Conservation (phyloP, 1,139 yeast genomes). For the Meyerozyma carpophila region DNA sequence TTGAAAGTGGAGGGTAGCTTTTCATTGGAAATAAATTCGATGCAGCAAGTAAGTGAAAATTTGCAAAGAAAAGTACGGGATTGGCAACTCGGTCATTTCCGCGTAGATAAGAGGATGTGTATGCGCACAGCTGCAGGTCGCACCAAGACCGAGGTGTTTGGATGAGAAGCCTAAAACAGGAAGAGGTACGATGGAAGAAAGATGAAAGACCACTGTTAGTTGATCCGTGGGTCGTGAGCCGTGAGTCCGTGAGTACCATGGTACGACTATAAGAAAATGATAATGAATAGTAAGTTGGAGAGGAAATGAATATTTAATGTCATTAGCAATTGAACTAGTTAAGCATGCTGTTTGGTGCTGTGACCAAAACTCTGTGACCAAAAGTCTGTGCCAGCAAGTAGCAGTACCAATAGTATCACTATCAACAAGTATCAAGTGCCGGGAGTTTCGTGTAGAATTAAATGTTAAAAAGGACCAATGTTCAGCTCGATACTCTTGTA, state of each 20-base stretch:
- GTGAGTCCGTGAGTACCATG: neutral
- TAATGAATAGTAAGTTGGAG: neutral
- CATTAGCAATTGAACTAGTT: no score
- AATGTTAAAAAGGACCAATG: neutral
- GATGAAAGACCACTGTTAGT: neutral
- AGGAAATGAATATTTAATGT: neutral
- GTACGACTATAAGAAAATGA: no score
- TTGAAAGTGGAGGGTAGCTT: constrained; percentile 8
- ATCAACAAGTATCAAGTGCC: no score
- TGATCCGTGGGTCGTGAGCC: neutral
- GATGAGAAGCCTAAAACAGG: neutral
- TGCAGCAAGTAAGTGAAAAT: neutral
- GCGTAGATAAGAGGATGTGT: neutral
- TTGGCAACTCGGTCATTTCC: neutral
- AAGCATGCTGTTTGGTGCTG: no score
- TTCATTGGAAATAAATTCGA: neutral
- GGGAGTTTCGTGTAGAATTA: neutral
- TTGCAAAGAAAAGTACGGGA: neutral
- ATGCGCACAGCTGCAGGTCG: neutral
- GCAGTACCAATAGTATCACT: neutral
- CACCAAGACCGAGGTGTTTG: neutral
- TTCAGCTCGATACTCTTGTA: constrained; percentile 10
- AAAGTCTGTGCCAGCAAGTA: neutral
- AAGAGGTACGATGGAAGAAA: neutral
- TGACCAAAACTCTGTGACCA: neutral